Evolutionary conservation across 2,329 filamentous ascomycete species (phyloP), one percentile per base, ranked within the genome.

Genomic region (Pseudogymnoascus sp.): DNA sequence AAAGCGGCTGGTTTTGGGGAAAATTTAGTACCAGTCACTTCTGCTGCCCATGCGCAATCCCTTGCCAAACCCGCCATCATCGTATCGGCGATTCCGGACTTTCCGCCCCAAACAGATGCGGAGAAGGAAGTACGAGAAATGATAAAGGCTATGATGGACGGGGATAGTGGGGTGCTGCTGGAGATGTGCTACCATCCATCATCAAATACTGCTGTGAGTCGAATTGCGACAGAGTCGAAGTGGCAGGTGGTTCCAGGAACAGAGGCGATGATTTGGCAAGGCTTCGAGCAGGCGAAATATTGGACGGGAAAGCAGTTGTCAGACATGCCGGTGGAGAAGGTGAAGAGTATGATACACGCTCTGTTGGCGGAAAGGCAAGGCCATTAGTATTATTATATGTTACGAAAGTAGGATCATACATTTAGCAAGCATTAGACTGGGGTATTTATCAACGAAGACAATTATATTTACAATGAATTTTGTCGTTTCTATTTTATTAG

Each of bases 141-240:
- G 10, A 70, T 80, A 23, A 67, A 73, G 66, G 69, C 68, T 8
- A 75, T 80, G 64, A 65, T 80, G 60, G 68, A 60, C 1, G 71
- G 78, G 31, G 75, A 82, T 65, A 88, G 88, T 74, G 89, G 88
- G 5, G 85, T 84, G 10, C 83, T 92, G 63, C 74, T 92, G 65
- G 89, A 93, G 74, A 93, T 93, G 89, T 91, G 89, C 78, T 92
- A 93, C 73, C 89, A 92, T 72, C 89, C 89, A 0, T 78, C 50
- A 37, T 74, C 80, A 0, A 86, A 83, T 73, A 93, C 89, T 0
- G 79, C 82, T 67, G 82, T 92, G 59, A 86, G 83, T 0, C 81
- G 79, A 38, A 70, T 91, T 44, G 84, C 87, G 0, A 79, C 84
- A 68, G 74, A 76, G 3, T 78, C 79, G 7, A 86, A 86, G 0